phyloP scores from a whole-genome alignment of 1,284 basidiomycete genomes.

The Inonotus hispidus region DNA sequence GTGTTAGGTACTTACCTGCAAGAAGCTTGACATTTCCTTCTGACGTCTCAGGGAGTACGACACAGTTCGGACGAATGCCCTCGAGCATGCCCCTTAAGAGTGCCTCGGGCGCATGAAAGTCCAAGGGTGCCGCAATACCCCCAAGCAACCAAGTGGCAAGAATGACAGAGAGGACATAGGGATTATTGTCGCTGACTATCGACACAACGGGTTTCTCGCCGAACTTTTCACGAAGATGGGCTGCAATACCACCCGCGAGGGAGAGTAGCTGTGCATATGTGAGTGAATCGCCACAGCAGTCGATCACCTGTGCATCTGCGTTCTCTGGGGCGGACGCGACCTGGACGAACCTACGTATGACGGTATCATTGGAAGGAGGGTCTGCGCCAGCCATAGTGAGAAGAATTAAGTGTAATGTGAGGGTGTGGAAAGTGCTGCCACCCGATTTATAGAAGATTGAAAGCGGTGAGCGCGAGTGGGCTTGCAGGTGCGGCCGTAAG shows the following conservation, averaged over 20 bases:
- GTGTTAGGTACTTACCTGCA: conserved; percentile 21
- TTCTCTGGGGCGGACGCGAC: conserved; percentile 6
- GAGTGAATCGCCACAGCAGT: conserved; percentile 11
- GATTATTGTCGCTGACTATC: conserved; percentile 32
- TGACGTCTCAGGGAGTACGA: conserved; percentile 27
- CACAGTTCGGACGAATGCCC: conserved; percentile 27
- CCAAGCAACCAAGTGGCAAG: conserved; percentile 32
- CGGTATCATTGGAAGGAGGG: neutral
- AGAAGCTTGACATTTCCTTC: conserved; percentile 22
- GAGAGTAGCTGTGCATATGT: conserved; percentile 10
- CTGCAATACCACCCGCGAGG: neutral
- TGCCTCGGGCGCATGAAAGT: conserved; percentile 29
- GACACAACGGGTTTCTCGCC: conserved; percentile 23
- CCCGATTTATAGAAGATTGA: neutral
- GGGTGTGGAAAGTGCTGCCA: neutral
- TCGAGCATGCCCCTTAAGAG: conserved; percentile 31
- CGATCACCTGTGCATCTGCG: conserved; percentile 3
- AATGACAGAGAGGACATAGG: conserved; percentile 29
- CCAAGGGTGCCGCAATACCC: conserved; percentile 30
- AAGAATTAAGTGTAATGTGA: neutral
- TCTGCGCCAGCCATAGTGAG: neutral
- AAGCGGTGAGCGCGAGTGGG: neutral
- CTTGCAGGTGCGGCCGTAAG: neutral
- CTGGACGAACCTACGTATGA: conserved; percentile 8
- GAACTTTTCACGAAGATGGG: neutral